Conservation (phyloP, 176 grass and related monocot genomes). For the Alloteropsis semialata region DNA sequence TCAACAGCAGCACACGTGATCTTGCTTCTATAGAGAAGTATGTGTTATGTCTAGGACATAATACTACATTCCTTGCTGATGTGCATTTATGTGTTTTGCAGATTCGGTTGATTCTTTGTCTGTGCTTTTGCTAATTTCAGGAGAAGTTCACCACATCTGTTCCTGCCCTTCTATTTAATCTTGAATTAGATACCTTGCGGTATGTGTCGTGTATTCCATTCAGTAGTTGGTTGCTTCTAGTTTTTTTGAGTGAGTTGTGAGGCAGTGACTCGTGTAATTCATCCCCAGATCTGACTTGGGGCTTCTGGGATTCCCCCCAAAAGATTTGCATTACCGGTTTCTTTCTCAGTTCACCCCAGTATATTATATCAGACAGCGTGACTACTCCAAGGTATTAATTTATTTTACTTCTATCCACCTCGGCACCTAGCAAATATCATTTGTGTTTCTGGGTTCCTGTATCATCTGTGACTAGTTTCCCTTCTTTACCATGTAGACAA, state of each 20-base stretch:
- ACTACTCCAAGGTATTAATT: constrained; percentile 88
- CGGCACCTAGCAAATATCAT: constrained; percentile 17
- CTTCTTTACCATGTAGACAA: constrained; percentile 55
- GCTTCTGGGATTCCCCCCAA: constrained; percentile 85
- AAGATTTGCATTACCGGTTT: constrained; percentile 93
- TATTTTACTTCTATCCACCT: background rate
- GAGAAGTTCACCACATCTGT: constrained; percentile 70
- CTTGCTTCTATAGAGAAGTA: constrained; percentile 96
- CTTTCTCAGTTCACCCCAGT: constrained; percentile 91
- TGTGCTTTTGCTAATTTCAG: constrained; percentile 42
- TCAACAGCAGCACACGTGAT: constrained; percentile 92
- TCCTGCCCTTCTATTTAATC: constrained; percentile 87
- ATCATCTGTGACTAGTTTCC: constrained; percentile 23
- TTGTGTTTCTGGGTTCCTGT: constrained; percentile 4
- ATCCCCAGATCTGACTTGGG: constrained; percentile 86
- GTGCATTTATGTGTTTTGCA: background rate
- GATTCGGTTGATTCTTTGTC: background rate
- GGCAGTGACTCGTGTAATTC: background rate
- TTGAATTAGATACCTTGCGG: constrained; percentile 93
- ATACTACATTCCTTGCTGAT: background rate
- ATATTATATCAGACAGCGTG: constrained; percentile 94
- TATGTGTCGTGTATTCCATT: constrained; percentile 36
- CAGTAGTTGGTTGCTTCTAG: no score
- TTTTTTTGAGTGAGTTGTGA: background rate
- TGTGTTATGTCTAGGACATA: constrained; percentile 59